Percentiles rank a stretch among this genome's conserved stretches.
These are phyloP conservation scores for Coffea humblotiana DNA, from an alignment of 305 asterid genomes.

Conservation along the genomic window DNA sequence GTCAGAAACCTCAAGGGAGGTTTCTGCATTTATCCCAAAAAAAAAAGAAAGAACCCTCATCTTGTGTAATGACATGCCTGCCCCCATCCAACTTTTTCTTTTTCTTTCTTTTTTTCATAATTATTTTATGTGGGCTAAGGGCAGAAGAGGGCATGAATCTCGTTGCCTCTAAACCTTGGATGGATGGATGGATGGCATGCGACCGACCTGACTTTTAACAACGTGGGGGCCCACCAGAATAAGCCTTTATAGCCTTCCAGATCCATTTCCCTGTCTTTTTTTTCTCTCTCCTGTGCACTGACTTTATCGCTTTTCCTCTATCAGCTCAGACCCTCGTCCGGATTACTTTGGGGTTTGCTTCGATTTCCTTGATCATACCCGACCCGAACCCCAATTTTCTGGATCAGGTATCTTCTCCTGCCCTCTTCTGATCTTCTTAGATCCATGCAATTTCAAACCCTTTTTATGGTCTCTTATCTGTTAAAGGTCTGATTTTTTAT, in stretches of 20 bases:
- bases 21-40: too few relatives aligned
- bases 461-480: background rate
- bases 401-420: slow-evolving; percentile 29
- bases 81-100: too few relatives aligned
- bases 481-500: background rate
- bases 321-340: slow-evolving; percentile 43
- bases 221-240: slow-evolving; percentile 5
- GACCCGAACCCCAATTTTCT: slow-evolving; percentile 21
- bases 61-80: too few relatives aligned
- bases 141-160: background rate
- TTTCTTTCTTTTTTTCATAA: background rate
- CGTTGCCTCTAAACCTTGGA: background rate
- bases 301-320: background rate
- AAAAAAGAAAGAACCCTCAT: too few relatives aligned
- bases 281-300: background rate
- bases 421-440: slow-evolving; percentile 1
- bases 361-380: slow-evolving; percentile 1
- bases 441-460: background rate
- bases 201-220: slow-evolving; percentile 6
- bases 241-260: background rate
- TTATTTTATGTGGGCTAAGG: background rate
- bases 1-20: too few relatives aligned
- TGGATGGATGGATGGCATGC: background rate
- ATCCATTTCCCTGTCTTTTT: background rate
- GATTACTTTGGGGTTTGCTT: slow-evolving; percentile 29